Base-by-base conservation (phyloP, 2,329 filamentous ascomycete species). In the Pseudocercospora ulei region DNA sequence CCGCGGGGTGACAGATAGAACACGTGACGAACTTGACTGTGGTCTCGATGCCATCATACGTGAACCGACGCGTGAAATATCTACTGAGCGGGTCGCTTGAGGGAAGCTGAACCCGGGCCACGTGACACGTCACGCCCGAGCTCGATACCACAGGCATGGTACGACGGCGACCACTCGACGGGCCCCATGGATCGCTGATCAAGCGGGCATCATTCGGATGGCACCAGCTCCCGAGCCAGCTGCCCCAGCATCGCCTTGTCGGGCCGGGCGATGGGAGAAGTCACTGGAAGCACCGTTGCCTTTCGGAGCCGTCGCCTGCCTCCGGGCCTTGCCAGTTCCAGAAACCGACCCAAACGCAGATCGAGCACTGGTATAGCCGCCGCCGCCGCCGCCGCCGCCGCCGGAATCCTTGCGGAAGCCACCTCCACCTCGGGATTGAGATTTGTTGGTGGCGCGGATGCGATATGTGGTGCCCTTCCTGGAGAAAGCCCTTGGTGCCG, bases 251-350 rank as follows among this genome's bases (percentile, higher is more conserved):
- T 11, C n/a, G n/a, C 24, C 17, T 8, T 18, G 18, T 3, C 30
- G 30, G 11, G 18, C 13, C 7, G 30, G 18, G 13, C 18, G 18
- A 14, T 19, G 17, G 5, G 30, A 22, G 18, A 11, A 7, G 5
- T 7, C 18, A 7, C 5, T 13, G 14, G 30, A 23, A 33, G 30
- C 30, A 23, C 17, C 30, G 7, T 8, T 13, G 16, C 30, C n/a
- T 8, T 7, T 33, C 18, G 18, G 5, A 23, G 30, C 20, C 19
- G 8, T 20, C 11, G 17, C 25, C 22, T 16, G 29, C 17, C 34
- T 44, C 27, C 27, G n/a, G n/a, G n/a, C n/a, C n/a, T n/a, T 40
- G 19, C 25, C 20, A 6, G 39, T 22, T 12, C 36, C 41, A 23
- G 37, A 14, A 13, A 20, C 41, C 27, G 41, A 33, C 6, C 30